These are phyloP conservation scores for Colletotrichum tropicicola DNA, from an alignment of 2,329 filamentous ascomycete species.

Conservation along the genomic window DNA sequence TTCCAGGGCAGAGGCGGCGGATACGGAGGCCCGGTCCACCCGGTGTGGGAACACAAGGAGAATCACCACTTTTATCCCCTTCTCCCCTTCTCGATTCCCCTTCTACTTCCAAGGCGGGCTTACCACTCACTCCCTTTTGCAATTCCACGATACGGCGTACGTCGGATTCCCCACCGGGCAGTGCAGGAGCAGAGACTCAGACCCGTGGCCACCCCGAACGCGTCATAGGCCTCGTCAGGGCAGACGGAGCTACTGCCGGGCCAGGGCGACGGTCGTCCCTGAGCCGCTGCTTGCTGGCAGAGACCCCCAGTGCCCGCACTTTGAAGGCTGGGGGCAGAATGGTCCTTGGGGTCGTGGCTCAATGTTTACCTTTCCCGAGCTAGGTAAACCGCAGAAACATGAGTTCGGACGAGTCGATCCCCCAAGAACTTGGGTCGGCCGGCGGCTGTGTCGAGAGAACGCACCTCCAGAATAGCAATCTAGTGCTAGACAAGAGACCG, in stretches of 20 bases:
- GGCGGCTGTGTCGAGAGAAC: conserved; percentile 1
- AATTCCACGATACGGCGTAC: neutral
- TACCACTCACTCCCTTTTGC: too few relatives aligned
- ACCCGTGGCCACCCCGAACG: conserved; percentile 19
- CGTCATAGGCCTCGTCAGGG: conserved; percentile 29
- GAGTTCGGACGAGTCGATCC: conserved; percentile 13
- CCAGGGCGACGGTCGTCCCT: too few relatives aligned
- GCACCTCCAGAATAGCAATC: too few relatives aligned
- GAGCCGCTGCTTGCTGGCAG: too few relatives aligned
- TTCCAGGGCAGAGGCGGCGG: conserved; percentile 15
- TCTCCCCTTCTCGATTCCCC: neutral
- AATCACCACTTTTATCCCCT: conserved; percentile 1
- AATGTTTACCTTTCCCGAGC: neutral
- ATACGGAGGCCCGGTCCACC: conserved; percentile 9
- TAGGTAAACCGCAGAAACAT: neutral
- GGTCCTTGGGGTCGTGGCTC: too few relatives aligned
- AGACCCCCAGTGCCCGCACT: too few relatives aligned
- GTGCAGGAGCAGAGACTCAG: conserved; percentile 6
- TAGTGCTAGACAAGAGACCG: neutral
- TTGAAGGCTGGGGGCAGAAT: too few relatives aligned
- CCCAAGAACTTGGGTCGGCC: neutral
- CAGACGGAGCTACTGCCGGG: neutral
- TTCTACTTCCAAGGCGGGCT: neutral
- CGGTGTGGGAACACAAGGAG: conserved; percentile 8
- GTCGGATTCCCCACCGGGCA: conserved; percentile 14